These are phyloP conservation scores for Ampelomyces quisqualis DNA, from an alignment of 2,329 filamentous ascomycete genomes.

Conservation along the genomic window DNA sequence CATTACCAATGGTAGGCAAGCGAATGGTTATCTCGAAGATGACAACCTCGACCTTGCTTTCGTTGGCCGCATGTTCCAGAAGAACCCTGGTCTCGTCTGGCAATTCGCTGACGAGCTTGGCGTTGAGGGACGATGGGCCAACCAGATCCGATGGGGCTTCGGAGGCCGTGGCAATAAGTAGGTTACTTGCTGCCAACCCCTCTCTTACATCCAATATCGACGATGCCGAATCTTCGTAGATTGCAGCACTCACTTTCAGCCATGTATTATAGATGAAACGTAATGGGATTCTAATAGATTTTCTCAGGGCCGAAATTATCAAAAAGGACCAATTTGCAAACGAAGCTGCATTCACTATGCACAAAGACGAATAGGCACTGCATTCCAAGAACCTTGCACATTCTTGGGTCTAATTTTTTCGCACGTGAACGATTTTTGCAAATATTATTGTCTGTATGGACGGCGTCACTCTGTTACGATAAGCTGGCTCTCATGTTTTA, in stretches of 20 bases:
- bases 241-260: too few species aligned
- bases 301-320: constrained; percentile 17
- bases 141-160: constrained; percentile 67
- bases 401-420: too few species aligned
- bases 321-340: constrained; percentile 28
- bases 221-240: background rate
- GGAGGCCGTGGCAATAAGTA: constrained; percentile 49
- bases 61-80: constrained; percentile 73
- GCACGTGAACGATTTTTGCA: too few species aligned
- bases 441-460: too few species aligned
- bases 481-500: too few species aligned
- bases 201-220: background rate
- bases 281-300: constrained; percentile 7
- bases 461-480: too few species aligned
- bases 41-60: constrained; percentile 66
- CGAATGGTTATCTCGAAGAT: constrained; percentile 44
- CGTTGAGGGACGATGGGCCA: constrained; percentile 69
- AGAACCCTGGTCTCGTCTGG: constrained; percentile 78
- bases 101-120: constrained; percentile 70
- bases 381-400: background rate
- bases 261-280: too few species aligned
- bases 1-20: constrained; percentile 69
- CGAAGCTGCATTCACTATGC: constrained; percentile 23
- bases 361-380: constrained; percentile 9
- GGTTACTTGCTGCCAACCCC: constrained; percentile 9